Base-by-base conservation (phyloP, 139 green algal genomes). In the Deuterostichococcus epilithicus region DNA sequence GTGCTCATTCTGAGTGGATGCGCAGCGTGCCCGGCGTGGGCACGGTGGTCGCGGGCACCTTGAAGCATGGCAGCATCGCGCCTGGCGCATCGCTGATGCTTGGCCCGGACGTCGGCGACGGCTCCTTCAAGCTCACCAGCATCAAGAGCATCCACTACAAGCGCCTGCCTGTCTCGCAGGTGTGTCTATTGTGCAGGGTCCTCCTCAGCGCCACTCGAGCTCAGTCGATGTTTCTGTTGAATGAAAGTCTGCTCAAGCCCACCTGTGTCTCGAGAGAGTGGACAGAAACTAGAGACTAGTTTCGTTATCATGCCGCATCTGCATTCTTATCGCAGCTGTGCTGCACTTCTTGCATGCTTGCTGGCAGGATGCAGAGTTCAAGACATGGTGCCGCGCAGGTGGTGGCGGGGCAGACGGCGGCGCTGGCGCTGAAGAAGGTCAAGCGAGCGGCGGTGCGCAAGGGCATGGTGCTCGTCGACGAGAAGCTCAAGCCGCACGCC, bases 101-200 rank as follows among this genome's bases (percentile, higher is more conserved):
- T 75, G 93, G 94, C 5, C 94, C 94, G 15, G 88, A 96, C 80
- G 86, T 95, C 23, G 87, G 72, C 8, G 89, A 96, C 75, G 91
- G 87, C 73, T 80, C 79, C 63, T 98, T 98, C 88, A 93, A 93
- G 81, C 33, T 81, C 0, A 90, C 85, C 5, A 73, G 85, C 74
- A 88, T 98, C 78, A 98, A 98, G 87, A 88, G 78, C 68, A 94
- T 97, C 32, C 89, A 94, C 81, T 97, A 96, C 89, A 96, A 96
- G 87, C 83, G 91, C 34, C 88, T 96, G 72, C 78, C 86, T 2
- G 90, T 96, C 44, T 70, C 52, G 20, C 77, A 88, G 60, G 83
- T 86, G 75, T 65, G 72, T 3, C 69, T 33, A 52, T 6, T 13
- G 8, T 8, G 42, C 42, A 44, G 8, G 68, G 13, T 72, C 68